Evolutionary conservation across 2,329 filamentous ascomycete species (phyloP).

Genomic region (Neurospora crassa): DNA sequence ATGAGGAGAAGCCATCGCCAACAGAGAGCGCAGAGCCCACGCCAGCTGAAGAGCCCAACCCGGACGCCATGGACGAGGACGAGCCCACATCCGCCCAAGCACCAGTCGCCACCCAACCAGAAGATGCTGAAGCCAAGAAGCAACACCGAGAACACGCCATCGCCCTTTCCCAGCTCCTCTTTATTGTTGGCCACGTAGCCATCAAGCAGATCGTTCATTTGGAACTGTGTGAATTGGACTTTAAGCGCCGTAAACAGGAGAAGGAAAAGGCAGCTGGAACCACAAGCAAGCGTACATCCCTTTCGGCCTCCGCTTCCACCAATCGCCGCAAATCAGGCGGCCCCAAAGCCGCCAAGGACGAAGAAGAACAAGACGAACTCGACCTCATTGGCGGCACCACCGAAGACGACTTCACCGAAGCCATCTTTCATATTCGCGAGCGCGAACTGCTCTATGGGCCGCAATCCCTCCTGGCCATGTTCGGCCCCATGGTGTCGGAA

Average conservation of each 20-base stretch:
- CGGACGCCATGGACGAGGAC: slow-evolving; percentile 20
- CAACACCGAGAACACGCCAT: slow-evolving; percentile 60
- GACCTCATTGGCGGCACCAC: slow-evolving; percentile 96
- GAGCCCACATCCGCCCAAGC: slow-evolving; percentile 14
- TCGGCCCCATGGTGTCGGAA: slow-evolving; percentile 84
- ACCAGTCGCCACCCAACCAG: slow-evolving; percentile 22
- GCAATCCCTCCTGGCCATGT: slow-evolving; percentile 76
- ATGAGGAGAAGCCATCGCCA: slow-evolving; percentile 31
- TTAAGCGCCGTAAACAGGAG: slow-evolving; percentile 90
- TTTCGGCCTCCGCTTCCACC: slow-evolving; percentile 23
- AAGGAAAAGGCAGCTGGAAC: slow-evolving; percentile 60
- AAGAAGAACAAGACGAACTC: slow-evolving; percentile 66
- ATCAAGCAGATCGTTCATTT: slow-evolving; percentile 99
- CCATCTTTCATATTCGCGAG: slow-evolving; percentile 76
- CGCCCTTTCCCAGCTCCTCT: slow-evolving; percentile 80
- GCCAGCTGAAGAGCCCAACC: slow-evolving; percentile 20
- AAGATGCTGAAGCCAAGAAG: slow-evolving; percentile 19
- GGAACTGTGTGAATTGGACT: slow-evolving; percentile 94
- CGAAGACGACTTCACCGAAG: slow-evolving; percentile 86
- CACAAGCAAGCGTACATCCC: slow-evolving; percentile 27
- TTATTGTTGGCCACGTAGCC: slow-evolving; percentile 91
- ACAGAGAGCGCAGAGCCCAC: slow-evolving; percentile 9
- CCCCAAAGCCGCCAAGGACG: slow-evolving; percentile 27
- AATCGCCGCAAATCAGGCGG: slow-evolving; percentile 16
- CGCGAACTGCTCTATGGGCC: slow-evolving; percentile 75